Base-by-base conservation (phyloP, 148 eudicot genomes). In the Persicaria tinctoria region DNA sequence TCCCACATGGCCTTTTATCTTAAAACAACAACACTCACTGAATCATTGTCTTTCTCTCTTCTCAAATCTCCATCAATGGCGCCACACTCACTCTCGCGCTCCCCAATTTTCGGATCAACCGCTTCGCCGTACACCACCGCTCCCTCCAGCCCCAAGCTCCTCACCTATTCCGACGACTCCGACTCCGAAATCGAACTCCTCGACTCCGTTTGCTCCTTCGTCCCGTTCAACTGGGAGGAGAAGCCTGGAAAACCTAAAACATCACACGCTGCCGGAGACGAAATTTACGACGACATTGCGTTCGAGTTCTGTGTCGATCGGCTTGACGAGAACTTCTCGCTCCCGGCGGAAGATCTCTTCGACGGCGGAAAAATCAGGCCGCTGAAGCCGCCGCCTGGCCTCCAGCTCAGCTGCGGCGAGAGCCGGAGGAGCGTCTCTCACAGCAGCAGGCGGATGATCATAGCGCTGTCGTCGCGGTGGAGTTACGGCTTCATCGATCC, bases 221-320 rank as follows among this genome's bases (percentile, higher is more conserved):
- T 78, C 10, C 83, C 82, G 8, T 79, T 85, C 32, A 78, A 78
- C 1, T 81, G 83, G 83, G 79, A 81, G 74, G 82, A 78, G 71
- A 73, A 79, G 51, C 82, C 80, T 0, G 75, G 64, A 2, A 73
- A 70, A 8, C 76, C 76, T 2, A 80, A 80, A 48, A 41, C 70
- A 44, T 3, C 3, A 32, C 0, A 32, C 41, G 66, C 0, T 14
- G 1, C 66, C 41, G 38, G 63, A 17, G 63, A 18, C 56, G 56
- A 53, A 12, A 13, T 1, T 18, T 32, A 10, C 16, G 46, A 32
- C 45, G 45, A 63, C 16, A 27, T 63, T 11, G 70, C 70, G 46
- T 66, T 66, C 70, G 70, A 66, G 8, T 66, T 66, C 47, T 4
- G 48, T 17, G 70, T 44, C 46, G 18, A 66, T 66, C 18, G 47